These are phyloP conservation scores for Ophiostoma sp. DNA, from an alignment of 2,329 filamentous ascomycete genomes.

Conservation along the genomic window DNA sequence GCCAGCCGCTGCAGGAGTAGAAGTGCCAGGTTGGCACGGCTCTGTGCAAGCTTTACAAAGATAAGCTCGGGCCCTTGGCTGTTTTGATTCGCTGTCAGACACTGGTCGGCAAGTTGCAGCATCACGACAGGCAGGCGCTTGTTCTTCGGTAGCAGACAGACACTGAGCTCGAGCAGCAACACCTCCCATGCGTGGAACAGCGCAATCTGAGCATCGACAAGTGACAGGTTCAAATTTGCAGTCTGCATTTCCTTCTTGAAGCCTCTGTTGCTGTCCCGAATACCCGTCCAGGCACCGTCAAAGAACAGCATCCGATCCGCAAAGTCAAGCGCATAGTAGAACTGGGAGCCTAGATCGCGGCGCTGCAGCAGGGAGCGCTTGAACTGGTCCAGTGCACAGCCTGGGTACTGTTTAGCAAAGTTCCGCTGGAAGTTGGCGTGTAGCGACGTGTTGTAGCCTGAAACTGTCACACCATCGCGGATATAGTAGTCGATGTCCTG, in stretches of 20 bases:
- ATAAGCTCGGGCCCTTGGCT: conserved; percentile 69
- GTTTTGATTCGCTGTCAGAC: conserved; percentile 66
- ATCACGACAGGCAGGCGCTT: conserved; percentile 48
- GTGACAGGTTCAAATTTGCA: conserved; percentile 84
- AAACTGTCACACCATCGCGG: conserved; percentile 68
- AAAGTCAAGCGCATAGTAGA: conserved; percentile 76
- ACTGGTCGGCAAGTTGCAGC: conserved; percentile 68
- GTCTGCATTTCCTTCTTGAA: conserved; percentile 77
- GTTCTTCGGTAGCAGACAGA: conserved; percentile 47
- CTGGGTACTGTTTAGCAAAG: conserved; percentile 69
- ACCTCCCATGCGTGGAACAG: conserved; percentile 88
- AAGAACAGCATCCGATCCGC: conserved; percentile 71
- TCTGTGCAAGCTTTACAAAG: conserved; percentile 71
- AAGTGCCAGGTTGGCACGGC: conserved; percentile 73
- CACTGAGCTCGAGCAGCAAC: conserved; percentile 75
- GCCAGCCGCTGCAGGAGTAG: conserved; percentile 76
- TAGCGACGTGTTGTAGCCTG: conserved; percentile 78
- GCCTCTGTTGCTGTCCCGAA: conserved; percentile 45
- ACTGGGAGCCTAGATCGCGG: conserved; percentile 64
- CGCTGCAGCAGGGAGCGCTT: conserved; percentile 66
- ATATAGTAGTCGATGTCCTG: conserved; percentile 73
- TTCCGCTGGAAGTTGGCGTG: conserved; percentile 83
- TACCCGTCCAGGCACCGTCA: conserved; percentile 71
- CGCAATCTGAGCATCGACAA: conserved; percentile 84
- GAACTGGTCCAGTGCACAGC: conserved; percentile 69